phyloP scores from a whole-genome alignment of 208 protist genomes.

The Vickermania spadyakhi region DNA sequence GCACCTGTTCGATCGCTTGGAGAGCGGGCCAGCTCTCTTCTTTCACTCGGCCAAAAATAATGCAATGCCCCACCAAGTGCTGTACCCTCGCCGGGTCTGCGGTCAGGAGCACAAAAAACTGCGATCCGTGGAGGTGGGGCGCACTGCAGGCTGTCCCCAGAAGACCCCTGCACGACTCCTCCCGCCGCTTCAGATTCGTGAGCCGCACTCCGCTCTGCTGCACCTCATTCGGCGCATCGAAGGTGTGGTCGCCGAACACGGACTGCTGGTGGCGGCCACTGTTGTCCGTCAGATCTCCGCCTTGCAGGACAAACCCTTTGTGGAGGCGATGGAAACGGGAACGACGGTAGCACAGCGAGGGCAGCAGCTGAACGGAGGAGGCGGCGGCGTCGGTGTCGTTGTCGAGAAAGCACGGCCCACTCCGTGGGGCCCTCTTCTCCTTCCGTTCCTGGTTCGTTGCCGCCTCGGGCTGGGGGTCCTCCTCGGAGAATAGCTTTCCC shows the following conservation, averaged over 20 bases:
- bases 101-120: conserved; percentile 89
- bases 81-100: conserved; percentile 17
- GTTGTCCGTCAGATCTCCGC: conserved; percentile 70
- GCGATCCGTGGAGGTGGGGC: conserved; percentile 93
- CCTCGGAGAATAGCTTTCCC: too few species aligned
- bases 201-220: conserved; percentile 29
- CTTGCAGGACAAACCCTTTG: conserved; percentile 88
- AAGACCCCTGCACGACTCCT: conserved; percentile 74
- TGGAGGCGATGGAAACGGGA: conserved; percentile 91
- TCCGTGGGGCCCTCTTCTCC: too few species aligned
- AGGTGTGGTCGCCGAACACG: conserved; percentile 92
- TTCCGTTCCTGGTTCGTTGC: too few species aligned
- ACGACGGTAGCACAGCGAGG: conserved; percentile 85
- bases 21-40: conserved; percentile 74
- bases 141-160: conserved; percentile 97
- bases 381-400: conserved; percentile 9
- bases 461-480: conserved; percentile 8
- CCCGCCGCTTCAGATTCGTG: conserved; percentile 8
- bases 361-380: conserved; percentile 72
- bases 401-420: background rate
- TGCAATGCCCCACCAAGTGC: conserved; percentile 91
- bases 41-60: conserved; percentile 91
- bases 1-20: conserved; percentile 58
- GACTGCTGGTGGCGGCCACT: conserved; percentile 93
- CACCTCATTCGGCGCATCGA: conserved; percentile 94